Evolutionary conservation across 2,329 filamentous ascomycete genomes (phyloP).

Genomic region (Neonectria coccinea): DNA sequence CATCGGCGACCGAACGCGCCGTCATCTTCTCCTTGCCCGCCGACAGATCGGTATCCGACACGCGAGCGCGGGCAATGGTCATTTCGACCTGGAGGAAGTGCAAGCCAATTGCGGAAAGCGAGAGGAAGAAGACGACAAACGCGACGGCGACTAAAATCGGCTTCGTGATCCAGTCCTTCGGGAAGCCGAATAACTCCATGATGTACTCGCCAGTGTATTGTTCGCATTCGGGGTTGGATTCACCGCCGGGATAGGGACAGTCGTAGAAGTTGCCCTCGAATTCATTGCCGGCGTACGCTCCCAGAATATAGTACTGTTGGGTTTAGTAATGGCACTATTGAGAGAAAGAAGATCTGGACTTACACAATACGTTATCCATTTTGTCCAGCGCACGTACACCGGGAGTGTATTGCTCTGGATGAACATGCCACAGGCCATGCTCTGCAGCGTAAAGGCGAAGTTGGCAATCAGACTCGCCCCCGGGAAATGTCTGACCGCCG

Average conservation of each 20-base stretch:
- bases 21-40: conserved; percentile 78
- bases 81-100: conserved; percentile 76
- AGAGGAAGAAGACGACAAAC: conserved; percentile 73
- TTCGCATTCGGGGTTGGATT: conserved; percentile 72
- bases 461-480: conserved; percentile 80
- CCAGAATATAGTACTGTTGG: conserved; percentile 74
- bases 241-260: conserved; percentile 73
- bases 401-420: conserved; percentile 79
- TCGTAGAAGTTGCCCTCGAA: conserved; percentile 79
- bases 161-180: conserved; percentile 72
- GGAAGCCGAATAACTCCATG: conserved; percentile 76
- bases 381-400: conserved; percentile 82
- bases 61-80: conserved; percentile 73
- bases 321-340: conserved; percentile 30
- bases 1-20: conserved; percentile 61
- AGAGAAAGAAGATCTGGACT: conserved; percentile 31
- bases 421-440: conserved; percentile 81
- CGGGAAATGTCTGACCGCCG: conserved; percentile 74
- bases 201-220: conserved; percentile 78
- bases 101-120: conserved; percentile 70
- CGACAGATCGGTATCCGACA: conserved; percentile 70
- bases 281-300: conserved; percentile 78
- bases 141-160: conserved; percentile 73
- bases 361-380: conserved; percentile 72
- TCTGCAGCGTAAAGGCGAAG: conserved; percentile 78